Percentiles rank a stretch among this genome's conserved stretches.
These are phyloP conservation scores for Coemansia sp. DNA, from an alignment of 192 early-diverging fungal species.

Conservation along the genomic window DNA sequence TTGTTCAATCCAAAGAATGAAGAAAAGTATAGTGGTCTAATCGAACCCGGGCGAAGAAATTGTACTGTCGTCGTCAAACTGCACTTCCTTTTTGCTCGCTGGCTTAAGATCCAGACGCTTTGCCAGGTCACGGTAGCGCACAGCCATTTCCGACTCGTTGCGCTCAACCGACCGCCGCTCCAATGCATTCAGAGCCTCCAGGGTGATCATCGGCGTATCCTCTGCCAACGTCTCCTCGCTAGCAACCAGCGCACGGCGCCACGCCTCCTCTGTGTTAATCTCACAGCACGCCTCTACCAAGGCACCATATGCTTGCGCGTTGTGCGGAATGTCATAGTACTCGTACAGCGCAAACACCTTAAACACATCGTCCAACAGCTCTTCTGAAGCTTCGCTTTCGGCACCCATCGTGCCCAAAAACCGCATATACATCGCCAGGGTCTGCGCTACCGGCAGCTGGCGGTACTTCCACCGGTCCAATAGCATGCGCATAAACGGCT, in stretches of 20 bases:
- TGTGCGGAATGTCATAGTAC: slow-evolving; percentile 26
- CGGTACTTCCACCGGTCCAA: slow-evolving; percentile 51
- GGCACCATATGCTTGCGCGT: slow-evolving; percentile 38
- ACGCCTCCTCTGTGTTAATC: slow-evolving; percentile 34
- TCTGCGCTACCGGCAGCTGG: slow-evolving; percentile 32
- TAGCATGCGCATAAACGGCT: slow-evolving; percentile 24
- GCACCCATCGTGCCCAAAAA: slow-evolving; percentile 12
- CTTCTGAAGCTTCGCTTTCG: background rate
- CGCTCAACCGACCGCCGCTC: slow-evolving; percentile 24
- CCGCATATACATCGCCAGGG: slow-evolving; percentile 25
- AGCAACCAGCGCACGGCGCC: slow-evolving; percentile 39
- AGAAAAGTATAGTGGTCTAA: background rate
- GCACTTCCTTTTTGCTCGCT: background rate
- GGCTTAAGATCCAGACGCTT: slow-evolving; percentile 9
- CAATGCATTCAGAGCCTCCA: slow-evolving; percentile 28
- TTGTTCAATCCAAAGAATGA: background rate
- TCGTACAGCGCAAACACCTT: slow-evolving; percentile 46
- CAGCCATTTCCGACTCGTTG: slow-evolving; percentile 37
- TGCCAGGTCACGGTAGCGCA: slow-evolving; percentile 31
- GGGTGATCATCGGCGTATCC: slow-evolving; percentile 23
- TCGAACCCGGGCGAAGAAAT: background rate
- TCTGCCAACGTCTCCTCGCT: slow-evolving; percentile 30
- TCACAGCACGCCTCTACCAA: slow-evolving; percentile 43
- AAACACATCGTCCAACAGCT: slow-evolving; percentile 38
- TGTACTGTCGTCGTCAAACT: slow-evolving; percentile 25